A percentile compares a stretch with the other conserved stretches of the same genome.
phyloP scores from a whole-genome alignment of 2,329 filamentous ascomycete species.

The Botrytis tulipae region DNA sequence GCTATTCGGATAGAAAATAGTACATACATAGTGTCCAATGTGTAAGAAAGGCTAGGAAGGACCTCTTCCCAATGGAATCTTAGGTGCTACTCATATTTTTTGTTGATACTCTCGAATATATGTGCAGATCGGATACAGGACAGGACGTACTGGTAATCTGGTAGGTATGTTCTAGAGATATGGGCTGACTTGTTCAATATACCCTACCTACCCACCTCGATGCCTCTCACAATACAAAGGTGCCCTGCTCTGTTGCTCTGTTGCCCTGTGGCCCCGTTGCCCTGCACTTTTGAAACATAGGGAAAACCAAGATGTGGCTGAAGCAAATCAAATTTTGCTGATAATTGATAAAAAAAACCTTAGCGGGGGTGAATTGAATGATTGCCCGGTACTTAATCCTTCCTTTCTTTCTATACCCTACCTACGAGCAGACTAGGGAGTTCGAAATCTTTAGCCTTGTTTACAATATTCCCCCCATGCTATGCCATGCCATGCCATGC shows the following conservation, averaged over 20 bases:
- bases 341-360: neutral
- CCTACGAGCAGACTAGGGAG: neutral
- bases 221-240: neutral
- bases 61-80: neutral
- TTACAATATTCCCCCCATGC: neutral
- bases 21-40: neutral
- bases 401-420: neutral
- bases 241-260: neutral
- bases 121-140: neutral
- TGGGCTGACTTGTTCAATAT: neutral
- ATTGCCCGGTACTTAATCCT: conserved; percentile 1
- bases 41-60: neutral
- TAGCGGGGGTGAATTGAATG: neutral
- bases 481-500: neutral
- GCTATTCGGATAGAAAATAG: neutral
- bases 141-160: no score
- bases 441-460: conserved; percentile 4
- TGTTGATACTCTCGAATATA: neutral
- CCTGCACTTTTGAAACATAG: neutral
- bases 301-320: neutral
- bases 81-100: neutral
- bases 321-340: neutral
- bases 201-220: neutral
- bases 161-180: neutral
- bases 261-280: neutral